These are phyloP conservation scores for Colletotrichum musae DNA, from an alignment of 2,329 filamentous ascomycete genomes.

Conservation along the genomic window DNA sequence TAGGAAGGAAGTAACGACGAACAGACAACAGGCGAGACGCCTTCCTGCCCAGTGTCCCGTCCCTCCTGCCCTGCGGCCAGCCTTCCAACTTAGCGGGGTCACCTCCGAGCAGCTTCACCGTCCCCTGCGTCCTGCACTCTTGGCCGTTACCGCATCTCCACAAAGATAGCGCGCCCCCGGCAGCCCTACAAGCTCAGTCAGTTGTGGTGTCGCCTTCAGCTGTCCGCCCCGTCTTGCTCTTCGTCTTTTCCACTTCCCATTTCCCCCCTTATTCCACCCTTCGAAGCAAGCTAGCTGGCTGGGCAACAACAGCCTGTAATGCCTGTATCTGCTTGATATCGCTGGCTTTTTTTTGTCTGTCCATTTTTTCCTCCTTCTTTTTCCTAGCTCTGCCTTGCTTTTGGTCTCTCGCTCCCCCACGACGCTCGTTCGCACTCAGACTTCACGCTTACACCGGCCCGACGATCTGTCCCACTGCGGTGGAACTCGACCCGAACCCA, in stretches of 20 bases:
- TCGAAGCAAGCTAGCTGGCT: constrained; percentile 5
- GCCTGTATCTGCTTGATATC: constrained; percentile 18
- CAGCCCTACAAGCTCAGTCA: constrained; percentile 33
- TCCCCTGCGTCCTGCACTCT: constrained; percentile 20
- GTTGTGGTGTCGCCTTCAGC: constrained; percentile 20
- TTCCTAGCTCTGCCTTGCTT: neutral
- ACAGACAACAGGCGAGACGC: neutral
- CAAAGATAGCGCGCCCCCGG: constrained; percentile 18
- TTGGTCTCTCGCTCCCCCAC: neutral
- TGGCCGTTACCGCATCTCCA: constrained; percentile 20
- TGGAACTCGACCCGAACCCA: constrained; percentile 7
- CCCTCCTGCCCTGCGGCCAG: too few species aligned
- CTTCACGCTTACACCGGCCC: constrained; percentile 11
- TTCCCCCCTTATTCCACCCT: constrained; percentile 3
- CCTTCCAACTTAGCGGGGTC: constrained; percentile 1
- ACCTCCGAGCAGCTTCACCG: constrained; percentile 12
- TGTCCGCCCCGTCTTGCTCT: constrained; percentile 20
- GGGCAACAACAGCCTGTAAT: constrained; percentile 22
- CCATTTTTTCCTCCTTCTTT: too few species aligned
- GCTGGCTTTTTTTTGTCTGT: neutral
- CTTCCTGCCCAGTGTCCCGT: neutral
- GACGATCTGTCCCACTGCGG: constrained; percentile 6
- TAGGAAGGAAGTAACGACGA: neutral
- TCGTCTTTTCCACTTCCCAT: constrained; percentile 18
- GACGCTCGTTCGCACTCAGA: constrained; percentile 1